Base-by-base conservation (phyloP, 257 asterid genomes). In the Nyctanthes arbortristis region DNA sequence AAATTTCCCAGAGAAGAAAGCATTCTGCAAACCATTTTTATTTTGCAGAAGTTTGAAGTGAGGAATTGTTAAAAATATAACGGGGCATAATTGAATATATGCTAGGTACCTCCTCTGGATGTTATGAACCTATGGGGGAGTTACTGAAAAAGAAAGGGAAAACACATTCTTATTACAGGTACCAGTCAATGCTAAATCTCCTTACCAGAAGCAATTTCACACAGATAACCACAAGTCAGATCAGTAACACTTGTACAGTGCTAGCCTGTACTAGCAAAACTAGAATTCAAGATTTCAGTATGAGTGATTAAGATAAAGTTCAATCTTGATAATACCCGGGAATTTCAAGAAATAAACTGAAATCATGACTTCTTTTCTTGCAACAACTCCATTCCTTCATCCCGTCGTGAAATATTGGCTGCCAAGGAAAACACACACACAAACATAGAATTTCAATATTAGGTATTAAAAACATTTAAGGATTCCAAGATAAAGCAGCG, bases 321-420 rank as follows among this genome's bases (percentile, higher is more conserved):
- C 25, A 75, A 67, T 33, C 6, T 43, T 47, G 56, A 52, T n/a
- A 80, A 32, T 76, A 84, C 89, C 86, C 89, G 7, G 97, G 99
- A 75, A 93, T 87, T 73, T 84, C 91, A 64, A 93, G 65, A 80
- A 93, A 93, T 69, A 83, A 84, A 79, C 85, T 89, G 84, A 93
- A 93, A 78, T 93, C 99, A 24, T 93, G 96, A 74, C 99, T 93
- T 77, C 82, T 82, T 81, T 87, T 71, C 94, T 91, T 93, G 94
- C 99, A 93, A 77, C 99, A 93, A 83, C 96, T 89, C 99, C 99
- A 93, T 75, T 91, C 96, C 81, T 93, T 93, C 86, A 74, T 93
- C 69, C 99, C 99, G 73, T 93, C 96, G 34, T 91, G 99, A 77
- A 93, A 93, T 69, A 78, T 14, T 62, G 99, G 99, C 99, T 93